Percentiles rank a stretch among this genome's conserved stretches.
Evolutionary conservation across 2,329 filamentous ascomycete species (phyloP).

Genomic region (Fusarium agapanthi): DNA sequence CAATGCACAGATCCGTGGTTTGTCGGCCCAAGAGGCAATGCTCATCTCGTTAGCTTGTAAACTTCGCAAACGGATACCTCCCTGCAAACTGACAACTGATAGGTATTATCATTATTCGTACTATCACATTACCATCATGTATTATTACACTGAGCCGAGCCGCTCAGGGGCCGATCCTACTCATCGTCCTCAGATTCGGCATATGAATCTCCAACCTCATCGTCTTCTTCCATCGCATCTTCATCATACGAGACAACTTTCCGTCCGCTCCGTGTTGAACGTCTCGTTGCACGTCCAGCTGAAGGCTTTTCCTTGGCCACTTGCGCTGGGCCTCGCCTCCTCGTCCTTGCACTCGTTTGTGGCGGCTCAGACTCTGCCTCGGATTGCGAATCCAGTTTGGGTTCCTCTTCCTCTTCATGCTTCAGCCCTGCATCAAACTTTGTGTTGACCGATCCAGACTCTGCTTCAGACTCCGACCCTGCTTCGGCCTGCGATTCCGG

Average conservation of each 20-base stretch:
- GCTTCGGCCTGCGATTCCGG: neutral
- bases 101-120: constrained; percentile 4
- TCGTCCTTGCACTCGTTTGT: neutral
- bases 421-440: neutral
- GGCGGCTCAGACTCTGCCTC: constrained; percentile 12
- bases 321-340: constrained; percentile 6
- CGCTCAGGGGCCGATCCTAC: neutral
- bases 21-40: neutral
- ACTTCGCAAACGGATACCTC: neutral
- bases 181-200: constrained; percentile 12
- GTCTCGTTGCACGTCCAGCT: constrained; percentile 12
- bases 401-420: neutral
- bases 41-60: neutral
- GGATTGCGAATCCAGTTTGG: neutral
- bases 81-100: neutral
- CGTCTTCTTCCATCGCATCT: constrained; percentile 12
- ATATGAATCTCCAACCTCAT: constrained; percentile 20
- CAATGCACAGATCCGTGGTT: neutral
- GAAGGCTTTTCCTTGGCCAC: neutral
- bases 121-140: neutral
- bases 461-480: neutral
- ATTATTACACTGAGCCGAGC: neutral
- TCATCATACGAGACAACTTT: constrained; percentile 24
- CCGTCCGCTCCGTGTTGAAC: constrained; percentile 31
- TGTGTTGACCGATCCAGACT: neutral